Evolutionary conservation across 2,329 filamentous ascomycete genomes (phyloP).

Genomic region (Cladosporium sp.): DNA sequence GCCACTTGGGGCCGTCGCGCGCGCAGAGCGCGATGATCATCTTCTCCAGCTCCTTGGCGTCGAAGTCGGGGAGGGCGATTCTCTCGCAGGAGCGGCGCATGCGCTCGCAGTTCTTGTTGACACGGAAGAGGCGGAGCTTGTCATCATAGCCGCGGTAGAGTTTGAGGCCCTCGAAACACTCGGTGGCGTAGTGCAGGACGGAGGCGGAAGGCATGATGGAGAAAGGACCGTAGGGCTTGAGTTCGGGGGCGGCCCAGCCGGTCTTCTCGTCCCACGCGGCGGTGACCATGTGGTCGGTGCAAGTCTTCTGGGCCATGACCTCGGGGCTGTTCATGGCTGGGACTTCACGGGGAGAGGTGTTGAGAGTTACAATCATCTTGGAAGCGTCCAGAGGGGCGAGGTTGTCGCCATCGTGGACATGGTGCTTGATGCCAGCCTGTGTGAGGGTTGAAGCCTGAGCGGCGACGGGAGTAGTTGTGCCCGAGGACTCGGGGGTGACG

Average conservation of each 20-base stretch:
- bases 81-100: conserved; percentile 57
- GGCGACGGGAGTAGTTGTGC: conserved; percentile 38
- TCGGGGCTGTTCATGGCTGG: conserved; percentile 43
- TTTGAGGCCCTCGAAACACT: conserved; percentile 87
- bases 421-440: conserved; percentile 40
- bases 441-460: conserved; percentile 38
- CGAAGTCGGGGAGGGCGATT: conserved; percentile 72
- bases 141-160: conserved; percentile 67
- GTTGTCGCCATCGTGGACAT: conserved; percentile 25
- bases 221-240: conserved; percentile 74
- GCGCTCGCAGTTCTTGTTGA: conserved; percentile 68
- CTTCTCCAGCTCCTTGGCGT: conserved; percentile 68
- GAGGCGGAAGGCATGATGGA: conserved; percentile 77
- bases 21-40: conserved; percentile 70
- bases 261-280: conserved; percentile 62
- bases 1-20: conserved; percentile 74
- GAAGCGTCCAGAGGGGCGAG: conserved; percentile 47
- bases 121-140: conserved; percentile 72
- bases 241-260: conserved; percentile 72
- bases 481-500: conserved; percentile 38
- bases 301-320: conserved; percentile 42
- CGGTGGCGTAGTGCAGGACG: conserved; percentile 80
- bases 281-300: conserved; percentile 86
- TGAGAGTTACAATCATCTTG: conserved; percentile 43
- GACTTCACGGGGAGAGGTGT: conserved; percentile 42